Conservation (phyloP, 2,329 filamentous ascomycete species). For the Penicillium sp. region DNA sequence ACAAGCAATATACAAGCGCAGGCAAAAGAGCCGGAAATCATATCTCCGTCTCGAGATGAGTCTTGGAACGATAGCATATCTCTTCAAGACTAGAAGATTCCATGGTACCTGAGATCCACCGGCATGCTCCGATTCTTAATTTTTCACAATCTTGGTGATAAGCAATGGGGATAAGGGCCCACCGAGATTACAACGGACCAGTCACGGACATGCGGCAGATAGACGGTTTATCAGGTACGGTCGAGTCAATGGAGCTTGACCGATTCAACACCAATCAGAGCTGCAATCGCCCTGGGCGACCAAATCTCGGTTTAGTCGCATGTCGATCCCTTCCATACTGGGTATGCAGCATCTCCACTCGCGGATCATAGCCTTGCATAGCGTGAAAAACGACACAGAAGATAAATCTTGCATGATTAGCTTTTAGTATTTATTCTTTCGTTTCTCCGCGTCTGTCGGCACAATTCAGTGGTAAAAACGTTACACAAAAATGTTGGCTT, state of each 20-base stretch:
- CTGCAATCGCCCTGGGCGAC: constrained; percentile 2
- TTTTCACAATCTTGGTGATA: background rate
- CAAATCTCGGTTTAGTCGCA: background rate
- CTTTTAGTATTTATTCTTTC: background rate
- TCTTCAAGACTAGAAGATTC: background rate
- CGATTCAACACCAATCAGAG: constrained; percentile 12
- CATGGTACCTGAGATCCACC: background rate
- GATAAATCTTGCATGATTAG: constrained; percentile 1
- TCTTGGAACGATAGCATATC: background rate
- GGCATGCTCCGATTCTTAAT: constrained; percentile 1
- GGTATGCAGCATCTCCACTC: constrained; percentile 7
- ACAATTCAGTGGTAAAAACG: background rate
- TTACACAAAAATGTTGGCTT: constrained; percentile 11
- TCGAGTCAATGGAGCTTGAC: constrained; percentile 10
- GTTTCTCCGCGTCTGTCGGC: background rate
- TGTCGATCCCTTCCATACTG: constrained; percentile 12
- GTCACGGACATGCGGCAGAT: background rate
- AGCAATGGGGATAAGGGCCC: background rate
- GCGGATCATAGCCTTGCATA: background rate
- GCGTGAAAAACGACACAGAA: background rate
- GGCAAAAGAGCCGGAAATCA: no score
- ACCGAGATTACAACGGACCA: background rate
- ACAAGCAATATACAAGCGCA: no score
- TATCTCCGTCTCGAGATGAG: no score
- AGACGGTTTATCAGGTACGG: constrained; percentile 2